Evolutionary conservation across 768 basidiomycete species (phyloP), one percentile per base, ranked within the genome.

Genomic region (Hygrophorus russula): DNA sequence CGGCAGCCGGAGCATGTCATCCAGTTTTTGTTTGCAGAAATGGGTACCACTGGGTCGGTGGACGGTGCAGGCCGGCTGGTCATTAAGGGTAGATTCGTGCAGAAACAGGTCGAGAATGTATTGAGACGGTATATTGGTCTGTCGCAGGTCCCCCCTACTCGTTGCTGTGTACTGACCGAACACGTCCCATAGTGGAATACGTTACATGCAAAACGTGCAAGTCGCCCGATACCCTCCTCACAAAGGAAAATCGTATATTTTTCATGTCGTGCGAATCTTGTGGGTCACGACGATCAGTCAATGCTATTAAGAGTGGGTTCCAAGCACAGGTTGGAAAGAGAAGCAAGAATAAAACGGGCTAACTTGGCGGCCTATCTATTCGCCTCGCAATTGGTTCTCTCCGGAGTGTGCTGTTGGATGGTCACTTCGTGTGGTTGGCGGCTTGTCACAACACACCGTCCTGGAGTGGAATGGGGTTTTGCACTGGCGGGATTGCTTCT

Each of bases 161-260:
- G 36, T 45, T 31, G 18, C 33, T 7, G 36, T 5, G 4, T 3
- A 19, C 20, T 13, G 15, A 19, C 31, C 6, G 14, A 8, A 30
- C 10, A 13, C 31, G 0, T 13, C 20, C 8, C 17, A 40, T 51
- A 94, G 93, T 94, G 48, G 93, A 97, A 68, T 98, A 97, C 64
- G 94, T 97, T 48, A 93, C 93, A 31, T 99, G 96, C 78, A 94
- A 96, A 66, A 98, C 93, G 32, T 99, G 96, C 75, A 99, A 97
- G 68, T 97, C 94, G 1, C 89, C 89, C 36, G 96, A 99, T 61
- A 99, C 96, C 2, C 76, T 96, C 14, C 76, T 99, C 30, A 82
- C 85, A 20, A 99, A 98, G 65, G 93, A 98, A 67, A 96, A 96
- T 63, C 88, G 96, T 65, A 89, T 99, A 59, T 97, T 93, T 74